Base-by-base conservation (phyloP, 2,329 filamentous ascomycete genomes). In the Fusarium lateritium region DNA sequence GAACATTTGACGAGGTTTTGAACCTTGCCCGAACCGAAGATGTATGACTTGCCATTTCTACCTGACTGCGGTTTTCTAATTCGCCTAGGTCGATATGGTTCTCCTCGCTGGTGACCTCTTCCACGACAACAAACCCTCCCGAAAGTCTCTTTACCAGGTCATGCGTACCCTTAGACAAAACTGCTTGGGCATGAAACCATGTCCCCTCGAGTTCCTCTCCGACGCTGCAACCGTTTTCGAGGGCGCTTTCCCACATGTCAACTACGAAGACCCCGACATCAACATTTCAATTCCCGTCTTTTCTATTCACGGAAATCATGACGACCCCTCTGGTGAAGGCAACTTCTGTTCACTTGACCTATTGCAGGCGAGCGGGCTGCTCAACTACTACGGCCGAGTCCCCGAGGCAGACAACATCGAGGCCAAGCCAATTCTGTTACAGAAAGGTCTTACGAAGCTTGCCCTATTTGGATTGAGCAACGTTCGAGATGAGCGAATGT, bases 271-370 rank as follows among this genome's bases (percentile, higher is more conserved):
- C 75, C 89, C 93, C 24, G 94, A 99, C 74, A 98, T 99, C 79
- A 99, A 99, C 75, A 89, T 99, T 64, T 93, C 94, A 2, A 98
- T 98, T 57, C 96, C 96, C 0, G 94, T 99, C 28, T 99, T 99
- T 77, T 97, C 95, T 1, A 99, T 99, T 40, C 97, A 99, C 75
- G 96, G 96, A 45, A 99, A 99, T 76, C 96, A 99, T 77, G 96
- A 99, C 76, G 96, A 99, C 77, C 96, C 96, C 0, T 97, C 94
- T n/a, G 96, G 96, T 11, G 94, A 98, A 75, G 96, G 94, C 13
- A 93, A 97, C 77, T 91, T 92, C 69, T 97, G 96, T 67, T 94
- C 95, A 0, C 85, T 99, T 13, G 96, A 99, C 78, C 81, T 99
- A 17, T 85, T 99, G 6, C 94, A 98, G 78, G 91, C 96, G 2